Conservation (phyloP, 768 basidiomycete species). For the Termitomyces sp. region DNA sequence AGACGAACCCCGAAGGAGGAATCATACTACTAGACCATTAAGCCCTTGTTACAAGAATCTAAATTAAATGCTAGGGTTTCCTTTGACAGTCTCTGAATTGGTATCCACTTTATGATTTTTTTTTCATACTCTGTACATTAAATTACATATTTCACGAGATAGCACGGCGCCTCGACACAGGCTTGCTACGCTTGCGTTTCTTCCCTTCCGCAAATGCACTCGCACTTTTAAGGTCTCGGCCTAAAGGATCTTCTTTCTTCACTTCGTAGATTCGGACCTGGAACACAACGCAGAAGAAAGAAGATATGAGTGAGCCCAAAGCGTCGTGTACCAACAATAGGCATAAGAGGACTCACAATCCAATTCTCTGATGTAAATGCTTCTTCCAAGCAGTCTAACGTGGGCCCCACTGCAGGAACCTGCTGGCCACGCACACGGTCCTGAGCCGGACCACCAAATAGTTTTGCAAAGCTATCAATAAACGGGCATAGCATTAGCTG, state of each 20-base stretch:
- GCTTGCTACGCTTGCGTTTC: constrained; percentile 82
- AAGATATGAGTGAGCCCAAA: constrained; percentile 4
- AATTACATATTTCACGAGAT: constrained; percentile 9
- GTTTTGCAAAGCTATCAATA: constrained; percentile 68
- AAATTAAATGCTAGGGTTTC: too few relatives aligned
- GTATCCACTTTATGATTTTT: neutral
- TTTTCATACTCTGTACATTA: neutral
- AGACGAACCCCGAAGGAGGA: neutral
- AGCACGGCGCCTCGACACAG: constrained; percentile 56
- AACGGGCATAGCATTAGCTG: neutral
- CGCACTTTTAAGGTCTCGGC: constrained; percentile 85
- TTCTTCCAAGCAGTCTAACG: constrained; percentile 90
- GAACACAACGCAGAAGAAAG: neutral
- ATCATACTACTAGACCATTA: constrained; percentile 11
- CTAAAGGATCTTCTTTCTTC: constrained; percentile 89
- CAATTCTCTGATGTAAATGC: constrained; percentile 99
- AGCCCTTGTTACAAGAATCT: neutral
- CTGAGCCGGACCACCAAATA: constrained; percentile 73
- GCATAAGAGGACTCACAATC: constrained; percentile 63
- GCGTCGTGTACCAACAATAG: neutral
- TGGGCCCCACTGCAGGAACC: constrained; percentile 73
- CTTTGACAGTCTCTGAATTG: too few relatives aligned
- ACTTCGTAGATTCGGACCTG: constrained; percentile 93
- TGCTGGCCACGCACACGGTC: constrained; percentile 91
- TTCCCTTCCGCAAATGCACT: constrained; percentile 85